These are phyloP conservation scores for Sphaerobolus stellatus DNA, from an alignment of 1,284 basidiomycete genomes.

Conservation along the genomic window DNA sequence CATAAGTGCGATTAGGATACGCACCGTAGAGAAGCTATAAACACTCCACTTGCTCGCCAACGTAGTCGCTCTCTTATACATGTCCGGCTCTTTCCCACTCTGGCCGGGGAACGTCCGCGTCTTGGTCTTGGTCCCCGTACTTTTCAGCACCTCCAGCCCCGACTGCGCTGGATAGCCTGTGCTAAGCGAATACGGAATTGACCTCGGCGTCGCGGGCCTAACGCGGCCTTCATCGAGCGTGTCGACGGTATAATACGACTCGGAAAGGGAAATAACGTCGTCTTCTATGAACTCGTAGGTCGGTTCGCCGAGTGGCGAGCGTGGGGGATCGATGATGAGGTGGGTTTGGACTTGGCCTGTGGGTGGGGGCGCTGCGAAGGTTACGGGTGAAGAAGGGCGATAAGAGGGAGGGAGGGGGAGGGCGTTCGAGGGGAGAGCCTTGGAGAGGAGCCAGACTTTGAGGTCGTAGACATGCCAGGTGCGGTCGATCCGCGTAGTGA, in stretches of 20 bases:
- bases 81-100: background rate
- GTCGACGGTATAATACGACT: background rate
- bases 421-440: slow-evolving; percentile 41
- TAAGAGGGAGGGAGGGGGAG: slow-evolving; percentile 38
- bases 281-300: slow-evolving; percentile 7
- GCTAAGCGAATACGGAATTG: slow-evolving; percentile 10
- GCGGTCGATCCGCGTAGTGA: slow-evolving; percentile 60
- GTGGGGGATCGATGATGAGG: slow-evolving; percentile 12
- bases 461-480: slow-evolving; percentile 57
- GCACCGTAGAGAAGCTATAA: slow-evolving; percentile 9
- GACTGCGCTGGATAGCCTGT: slow-evolving; percentile 9
- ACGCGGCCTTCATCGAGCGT: background rate
- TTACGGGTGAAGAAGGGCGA: slow-evolving; percentile 57
- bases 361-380: slow-evolving; percentile 44
- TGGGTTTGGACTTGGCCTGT: slow-evolving; percentile 26
- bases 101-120: slow-evolving; percentile 11
- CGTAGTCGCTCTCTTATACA: background rate
- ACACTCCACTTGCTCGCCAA: slow-evolving; percentile 8
- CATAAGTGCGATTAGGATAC: slow-evolving; percentile 31
- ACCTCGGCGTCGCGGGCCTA: background rate
- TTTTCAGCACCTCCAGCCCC: slow-evolving; percentile 2
- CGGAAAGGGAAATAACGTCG: background rate
- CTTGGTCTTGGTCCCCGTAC: background rate
- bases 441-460: slow-evolving; percentile 60
- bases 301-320: slow-evolving; percentile 7